Percentiles rank a stretch among this genome's conserved stretches.
Evolutionary conservation across 2,329 filamentous ascomycete species (phyloP).

Genomic region (Pseudogymnoascus sp.): DNA sequence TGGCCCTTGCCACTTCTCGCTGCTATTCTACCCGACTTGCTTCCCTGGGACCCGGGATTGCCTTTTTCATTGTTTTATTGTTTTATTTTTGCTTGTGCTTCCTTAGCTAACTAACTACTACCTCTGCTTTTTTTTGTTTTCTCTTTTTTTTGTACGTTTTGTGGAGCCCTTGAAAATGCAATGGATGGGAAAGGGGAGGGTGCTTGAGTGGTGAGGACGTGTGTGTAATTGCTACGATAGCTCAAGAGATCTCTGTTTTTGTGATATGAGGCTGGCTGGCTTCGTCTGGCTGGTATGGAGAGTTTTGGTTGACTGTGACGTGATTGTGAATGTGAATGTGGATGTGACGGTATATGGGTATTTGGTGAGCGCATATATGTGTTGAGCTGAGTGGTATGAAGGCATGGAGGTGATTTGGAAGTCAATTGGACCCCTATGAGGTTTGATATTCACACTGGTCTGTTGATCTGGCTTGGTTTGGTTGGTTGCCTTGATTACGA

Average conservation of each 20-base stretch:
- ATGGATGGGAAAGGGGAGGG: slow-evolving; percentile 3
- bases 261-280: background rate
- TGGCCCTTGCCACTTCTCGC: slow-evolving; percentile 5
- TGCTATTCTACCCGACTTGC: background rate
- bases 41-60: background rate
- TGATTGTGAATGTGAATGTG: background rate
- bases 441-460: background rate
- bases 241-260: slow-evolving; percentile 7
- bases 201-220: slow-evolving; percentile 6
- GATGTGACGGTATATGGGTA: background rate
- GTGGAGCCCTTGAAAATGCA: slow-evolving; percentile 7
- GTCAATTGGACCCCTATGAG: background rate
- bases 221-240: slow-evolving; percentile 7
- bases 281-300: background rate
- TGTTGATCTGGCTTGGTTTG: background rate
- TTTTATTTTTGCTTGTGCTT: slow-evolving; percentile 2
- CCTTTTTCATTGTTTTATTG: slow-evolving; percentile 5
- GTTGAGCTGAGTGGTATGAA: background rate
- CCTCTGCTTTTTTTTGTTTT: slow-evolving; percentile 1
- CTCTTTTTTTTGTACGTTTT: slow-evolving; percentile 6
- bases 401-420: background rate
- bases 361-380: background rate
- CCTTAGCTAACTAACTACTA: slow-evolving; percentile 4
- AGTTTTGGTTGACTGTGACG: background rate
- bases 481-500: background rate